These are phyloP conservation scores for Penicillium chermesinum DNA, from an alignment of 495 filamentous ascomycete genomes.

Conservation along the genomic window DNA sequence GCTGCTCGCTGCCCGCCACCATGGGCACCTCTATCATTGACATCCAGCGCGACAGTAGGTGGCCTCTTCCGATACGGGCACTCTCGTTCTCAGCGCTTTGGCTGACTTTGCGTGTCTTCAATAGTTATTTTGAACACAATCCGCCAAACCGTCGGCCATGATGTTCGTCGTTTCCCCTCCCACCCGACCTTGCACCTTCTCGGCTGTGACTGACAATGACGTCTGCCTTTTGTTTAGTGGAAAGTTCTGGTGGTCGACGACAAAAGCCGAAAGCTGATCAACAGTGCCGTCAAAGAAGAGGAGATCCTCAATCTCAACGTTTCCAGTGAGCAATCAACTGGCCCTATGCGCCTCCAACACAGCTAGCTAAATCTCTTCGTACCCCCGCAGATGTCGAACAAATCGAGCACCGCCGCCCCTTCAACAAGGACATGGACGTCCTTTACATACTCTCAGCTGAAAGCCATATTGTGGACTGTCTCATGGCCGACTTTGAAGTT, in stretches of 20 bases:
- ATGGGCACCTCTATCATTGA: constrained; percentile 49
- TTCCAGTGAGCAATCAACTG: constrained; percentile 60
- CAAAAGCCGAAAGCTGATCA: constrained; percentile 69
- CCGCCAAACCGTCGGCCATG: constrained; percentile 51
- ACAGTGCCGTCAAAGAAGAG: constrained; percentile 86
- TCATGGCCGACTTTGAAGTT: constrained; percentile 85
- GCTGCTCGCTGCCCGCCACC: constrained; percentile 30
- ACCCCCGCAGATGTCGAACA: constrained; percentile 71
- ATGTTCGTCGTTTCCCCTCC: constrained; percentile 40
- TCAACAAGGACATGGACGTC: constrained; percentile 85
- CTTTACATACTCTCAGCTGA: constrained; percentile 84
- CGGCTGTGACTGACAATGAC: constrained; percentile 27
- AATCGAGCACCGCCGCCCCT: constrained; percentile 75
- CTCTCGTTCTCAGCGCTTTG: background rate
- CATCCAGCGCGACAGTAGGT: constrained; percentile 50
- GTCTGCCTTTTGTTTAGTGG: constrained; percentile 58
- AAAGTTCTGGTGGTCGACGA: constrained; percentile 90
- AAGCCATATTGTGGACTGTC: constrained; percentile 83
- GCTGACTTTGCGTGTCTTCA: constrained; percentile 6
- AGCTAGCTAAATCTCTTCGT: constrained; percentile 23
- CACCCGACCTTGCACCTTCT: constrained; percentile 15
- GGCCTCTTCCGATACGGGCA: background rate
- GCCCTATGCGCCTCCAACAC: background rate
- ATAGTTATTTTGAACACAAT: constrained; percentile 58
- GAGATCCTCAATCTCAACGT: constrained; percentile 93